Evolutionary conservation across 495 filamentous ascomycete genomes (phyloP).

Genomic region (Neurospora sp.): DNA sequence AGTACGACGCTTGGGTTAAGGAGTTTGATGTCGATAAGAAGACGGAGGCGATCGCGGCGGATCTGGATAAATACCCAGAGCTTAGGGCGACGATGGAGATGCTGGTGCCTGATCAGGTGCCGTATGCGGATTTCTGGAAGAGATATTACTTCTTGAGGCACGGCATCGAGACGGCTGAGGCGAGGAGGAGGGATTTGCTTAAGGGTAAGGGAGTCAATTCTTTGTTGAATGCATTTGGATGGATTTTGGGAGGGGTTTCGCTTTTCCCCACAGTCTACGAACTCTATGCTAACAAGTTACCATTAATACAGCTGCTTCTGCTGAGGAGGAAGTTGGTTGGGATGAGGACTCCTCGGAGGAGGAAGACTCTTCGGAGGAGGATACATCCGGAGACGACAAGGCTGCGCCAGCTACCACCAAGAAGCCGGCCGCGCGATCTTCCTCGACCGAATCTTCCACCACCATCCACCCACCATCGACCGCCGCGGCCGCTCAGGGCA

Average conservation of each 20-base stretch:
- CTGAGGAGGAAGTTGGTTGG: conserved; percentile 75
- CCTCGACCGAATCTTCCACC: conserved; percentile 39
- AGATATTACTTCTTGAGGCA: conserved; percentile 93
- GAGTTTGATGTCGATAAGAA: conserved; percentile 72
- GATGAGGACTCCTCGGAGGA: conserved; percentile 48
- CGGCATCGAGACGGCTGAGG: conserved; percentile 92
- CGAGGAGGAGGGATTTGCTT: conserved; percentile 76
- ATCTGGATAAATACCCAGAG: conserved; percentile 83
- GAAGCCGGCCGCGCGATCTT: conserved; percentile 21
- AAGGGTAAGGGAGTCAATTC: conserved; percentile 55
- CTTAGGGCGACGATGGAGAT: conserved; percentile 88
- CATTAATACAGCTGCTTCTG: conserved; percentile 36
- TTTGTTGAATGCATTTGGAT: not conserved
- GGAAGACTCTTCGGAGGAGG: conserved; percentile 8
- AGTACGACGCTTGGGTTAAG: conserved; percentile 66
- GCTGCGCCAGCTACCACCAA: conserved; percentile 9
- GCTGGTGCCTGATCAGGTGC: conserved; percentile 79
- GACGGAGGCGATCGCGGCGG: conserved; percentile 72
- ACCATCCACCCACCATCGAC: conserved; percentile 36
- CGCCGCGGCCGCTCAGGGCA: conserved; percentile 11
- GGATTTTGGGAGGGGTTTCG: not conserved
- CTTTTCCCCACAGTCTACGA: not conserved
- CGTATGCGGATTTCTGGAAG: conserved; percentile 86
- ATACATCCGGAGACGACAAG: conserved; percentile 23
- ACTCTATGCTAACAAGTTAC: conserved; percentile 17